Conservation (phyloP, 176 grass and related monocot species). For the Juncus effusus region DNA sequence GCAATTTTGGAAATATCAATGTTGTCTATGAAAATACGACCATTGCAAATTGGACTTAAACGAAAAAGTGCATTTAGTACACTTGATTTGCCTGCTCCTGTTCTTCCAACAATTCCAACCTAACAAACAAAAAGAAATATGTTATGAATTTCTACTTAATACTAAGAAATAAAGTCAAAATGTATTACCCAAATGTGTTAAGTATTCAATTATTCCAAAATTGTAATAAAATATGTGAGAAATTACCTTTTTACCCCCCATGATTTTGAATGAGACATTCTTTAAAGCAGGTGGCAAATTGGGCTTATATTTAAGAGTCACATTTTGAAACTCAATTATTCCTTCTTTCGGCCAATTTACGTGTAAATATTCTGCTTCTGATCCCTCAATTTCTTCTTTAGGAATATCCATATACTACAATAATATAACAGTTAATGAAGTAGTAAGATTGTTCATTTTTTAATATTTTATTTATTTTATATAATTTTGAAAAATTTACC, state of each 20-base stretch:
- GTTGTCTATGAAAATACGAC: conserved; percentile 68
- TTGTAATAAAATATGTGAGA: neutral
- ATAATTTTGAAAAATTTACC: conserved; percentile 30
- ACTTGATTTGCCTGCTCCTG: conserved; percentile 97
- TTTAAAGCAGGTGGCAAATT: conserved; percentile 62
- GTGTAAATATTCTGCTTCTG: conserved; percentile 21
- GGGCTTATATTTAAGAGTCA: conserved; percentile 74
- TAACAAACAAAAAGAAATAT: conserved; percentile 34
- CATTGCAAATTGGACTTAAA: conserved; percentile 61
- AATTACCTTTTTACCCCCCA: conserved; percentile 65
- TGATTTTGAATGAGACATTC: conserved; percentile 62
- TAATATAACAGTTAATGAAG: neutral
- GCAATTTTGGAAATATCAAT: conserved; percentile 60
- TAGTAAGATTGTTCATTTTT: neutral
- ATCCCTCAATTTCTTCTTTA: conserved; percentile 71
- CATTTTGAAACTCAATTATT: conserved; percentile 68
- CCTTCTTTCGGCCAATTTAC: conserved; percentile 66
- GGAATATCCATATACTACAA: conserved; percentile 71
- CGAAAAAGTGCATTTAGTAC: conserved; percentile 83
- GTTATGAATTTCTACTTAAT: conserved; percentile 2
- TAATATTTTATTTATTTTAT: neutral
- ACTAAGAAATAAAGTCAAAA: neutral
- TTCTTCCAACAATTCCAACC: conserved; percentile 95
- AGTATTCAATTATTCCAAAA: neutral
- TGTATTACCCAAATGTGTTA: too few relatives aligned